These are phyloP conservation scores for Trametes sanguinea DNA, from an alignment of 768 basidiomycete species.

Conservation along the genomic window DNA sequence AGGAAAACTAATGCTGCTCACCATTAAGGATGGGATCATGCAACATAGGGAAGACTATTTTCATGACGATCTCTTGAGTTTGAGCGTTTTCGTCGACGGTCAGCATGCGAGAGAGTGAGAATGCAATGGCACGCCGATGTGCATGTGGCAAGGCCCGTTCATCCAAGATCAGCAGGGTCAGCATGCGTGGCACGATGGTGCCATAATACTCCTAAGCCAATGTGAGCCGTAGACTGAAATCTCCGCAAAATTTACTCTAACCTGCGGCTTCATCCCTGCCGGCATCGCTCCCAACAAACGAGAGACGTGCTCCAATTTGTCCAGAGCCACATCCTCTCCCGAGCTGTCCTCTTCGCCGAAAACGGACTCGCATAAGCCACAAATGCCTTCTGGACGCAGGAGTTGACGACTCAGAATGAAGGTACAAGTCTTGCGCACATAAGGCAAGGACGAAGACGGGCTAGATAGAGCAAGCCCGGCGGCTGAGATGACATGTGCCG, in stretches of 20 bases:
- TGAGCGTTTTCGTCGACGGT: slow-evolving; percentile 37
- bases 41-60: slow-evolving; percentile 47
- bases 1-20: neutral
- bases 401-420: slow-evolving; percentile 72
- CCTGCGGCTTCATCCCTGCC: slow-evolving; percentile 52
- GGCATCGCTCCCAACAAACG: slow-evolving; percentile 67
- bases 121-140: slow-evolving; percentile 65
- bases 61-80: slow-evolving; percentile 33
- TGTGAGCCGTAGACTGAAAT: neutral
- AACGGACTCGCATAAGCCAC: slow-evolving; percentile 66
- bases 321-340: slow-evolving; percentile 54
- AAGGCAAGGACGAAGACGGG: slow-evolving; percentile 41
- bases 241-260: slow-evolving; percentile 33
- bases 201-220: slow-evolving; percentile 59
- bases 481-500: slow-evolving; percentile 64
- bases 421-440: slow-evolving; percentile 60
- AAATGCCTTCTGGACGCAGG: slow-evolving; percentile 67
- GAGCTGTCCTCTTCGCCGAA: slow-evolving; percentile 60
- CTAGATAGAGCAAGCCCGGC: slow-evolving; percentile 61
- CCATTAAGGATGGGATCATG: slow-evolving; percentile 37
- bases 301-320: slow-evolving; percentile 75
- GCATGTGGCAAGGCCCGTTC: slow-evolving; percentile 39
- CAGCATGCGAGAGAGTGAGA: slow-evolving; percentile 68
- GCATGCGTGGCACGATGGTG: slow-evolving; percentile 54
- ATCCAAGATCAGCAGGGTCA: slow-evolving; percentile 48